Base-by-base conservation (phyloP, 805 yeast species). In the Martiniozyma abietophila region DNA sequence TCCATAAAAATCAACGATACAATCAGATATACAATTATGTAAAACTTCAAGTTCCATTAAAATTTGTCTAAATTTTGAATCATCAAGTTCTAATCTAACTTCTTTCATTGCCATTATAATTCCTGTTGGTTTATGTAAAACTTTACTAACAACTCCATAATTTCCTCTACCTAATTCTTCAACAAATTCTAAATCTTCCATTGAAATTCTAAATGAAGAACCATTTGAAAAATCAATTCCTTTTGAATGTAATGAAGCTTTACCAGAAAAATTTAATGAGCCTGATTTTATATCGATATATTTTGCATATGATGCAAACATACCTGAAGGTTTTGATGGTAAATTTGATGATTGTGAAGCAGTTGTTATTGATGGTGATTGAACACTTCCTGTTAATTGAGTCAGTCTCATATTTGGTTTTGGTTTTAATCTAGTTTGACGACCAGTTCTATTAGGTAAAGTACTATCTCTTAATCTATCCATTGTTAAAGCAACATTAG, bases 21-120 rank as follows among this genome's bases (percentile, higher is more conserved):
- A 84, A 2, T 92, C 94, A 11, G 94, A 79, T 44, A 74, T 73
- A 61, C 97, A 92, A 49, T 80, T 82, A 60, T 92, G 97, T 44
- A 92, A 67, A 34, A 92, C 80, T 49, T 92, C 97, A 41, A 92
- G 65, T 56, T 92, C 98, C 97, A 92, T 92, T 48, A 92, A 64
- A 44, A 92, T 92, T 52, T 92, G 97, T 41, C 89, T 71, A 55
- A 92, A 83, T 53, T 86, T 86, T n/a, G 83, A 70, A 49, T 89
- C 96, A 52, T 92, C 97, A 40, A 92, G 67, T 54, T 89, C 97
- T 29, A 92, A 62, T 35, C 96, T 66, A 29, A 92, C 95, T 56
- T 92, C 97, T 57, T 92, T 92, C 94, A 92, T 85, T 2, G 97
- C 97, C 96, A 92, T 86, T 14, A 76, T 60, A 14, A 89, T 81